Conservation (phyloP, 192 early-diverging fungal genomes). For the Lobosporangium transversale region DNA sequence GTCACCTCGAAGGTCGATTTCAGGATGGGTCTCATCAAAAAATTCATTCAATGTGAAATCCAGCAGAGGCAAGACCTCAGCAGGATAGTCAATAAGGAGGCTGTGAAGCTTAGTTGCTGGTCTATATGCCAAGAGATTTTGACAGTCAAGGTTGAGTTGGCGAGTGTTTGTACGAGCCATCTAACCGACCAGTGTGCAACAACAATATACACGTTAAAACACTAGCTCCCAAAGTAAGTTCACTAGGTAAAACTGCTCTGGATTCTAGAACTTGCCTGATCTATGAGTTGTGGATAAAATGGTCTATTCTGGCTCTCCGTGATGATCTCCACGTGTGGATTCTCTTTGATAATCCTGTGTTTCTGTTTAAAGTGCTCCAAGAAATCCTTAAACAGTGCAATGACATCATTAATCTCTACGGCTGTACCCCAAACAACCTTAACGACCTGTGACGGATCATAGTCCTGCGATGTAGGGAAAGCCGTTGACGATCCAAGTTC, state of each 20-base stretch:
- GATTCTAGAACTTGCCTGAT: slow-evolving; percentile 53
- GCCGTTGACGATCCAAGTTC: slow-evolving; percentile 26
- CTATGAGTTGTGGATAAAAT: slow-evolving; percentile 81
- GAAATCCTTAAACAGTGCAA: slow-evolving; percentile 83
- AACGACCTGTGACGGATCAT: slow-evolving; percentile 37
- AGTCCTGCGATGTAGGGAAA: slow-evolving; percentile 33
- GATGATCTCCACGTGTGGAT: slow-evolving; percentile 20
- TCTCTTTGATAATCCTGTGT: slow-evolving; percentile 59
- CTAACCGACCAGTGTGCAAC: slow-evolving; percentile 34
- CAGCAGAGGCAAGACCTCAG: slow-evolving; percentile 95
- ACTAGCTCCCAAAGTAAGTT: too few species aligned
- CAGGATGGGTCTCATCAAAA: slow-evolving; percentile 74
- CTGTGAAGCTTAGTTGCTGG: slow-evolving; percentile 78
- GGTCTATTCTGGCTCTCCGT: slow-evolving; percentile 64
- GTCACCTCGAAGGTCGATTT: slow-evolving; percentile 66
- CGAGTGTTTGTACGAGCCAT: slow-evolving; percentile 73
- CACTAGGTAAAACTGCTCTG: neutral
- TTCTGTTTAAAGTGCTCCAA: slow-evolving; percentile 73
- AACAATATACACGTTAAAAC: neutral
- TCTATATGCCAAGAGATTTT: slow-evolving; percentile 78
- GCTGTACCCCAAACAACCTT: slow-evolving; percentile 92
- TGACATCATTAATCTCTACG: slow-evolving; percentile 87
- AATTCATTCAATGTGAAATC: slow-evolving; percentile 86
- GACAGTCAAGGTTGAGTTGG: slow-evolving; percentile 90
- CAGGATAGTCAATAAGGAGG: slow-evolving; percentile 91